These are phyloP conservation scores for Colletotrichum ledebouriae DNA, from an alignment of 2,329 filamentous ascomycete genomes.

Conservation along the genomic window DNA sequence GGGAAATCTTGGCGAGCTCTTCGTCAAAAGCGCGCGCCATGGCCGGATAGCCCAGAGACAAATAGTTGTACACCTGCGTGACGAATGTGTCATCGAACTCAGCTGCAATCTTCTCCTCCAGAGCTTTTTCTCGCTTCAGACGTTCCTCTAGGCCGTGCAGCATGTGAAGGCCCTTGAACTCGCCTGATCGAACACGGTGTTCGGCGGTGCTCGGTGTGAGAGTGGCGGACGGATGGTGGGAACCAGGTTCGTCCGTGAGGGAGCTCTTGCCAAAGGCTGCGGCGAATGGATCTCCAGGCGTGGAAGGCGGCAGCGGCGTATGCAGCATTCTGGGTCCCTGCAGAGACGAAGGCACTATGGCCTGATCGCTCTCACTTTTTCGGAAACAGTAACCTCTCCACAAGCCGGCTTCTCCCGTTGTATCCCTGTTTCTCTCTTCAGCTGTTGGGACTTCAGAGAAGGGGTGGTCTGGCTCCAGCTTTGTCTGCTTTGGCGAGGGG, in stretches of 20 bases:
- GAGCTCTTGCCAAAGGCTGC: conserved; percentile 55
- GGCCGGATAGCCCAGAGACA: conserved; percentile 91
- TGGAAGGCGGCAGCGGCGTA: conserved; percentile 61
- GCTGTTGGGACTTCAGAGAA: conserved; percentile 61
- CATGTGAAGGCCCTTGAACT: conserved; percentile 62
- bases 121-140: conserved; percentile 63
- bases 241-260: conserved; percentile 57
- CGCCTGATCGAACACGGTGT: conserved; percentile 48
- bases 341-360: conserved; percentile 58
- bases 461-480: conserved; percentile 83
- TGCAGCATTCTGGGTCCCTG: conserved; percentile 63
- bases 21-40: conserved; percentile 86
- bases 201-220: conserved; percentile 45
- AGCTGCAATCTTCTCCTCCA: conserved; percentile 65
- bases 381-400: conserved; percentile 81
- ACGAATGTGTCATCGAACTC: conserved; percentile 90
- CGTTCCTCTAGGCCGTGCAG: conserved; percentile 66
- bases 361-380: conserved; percentile 50
- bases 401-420: conserved; percentile 73
- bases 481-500: conserved; percentile 84
- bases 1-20: conserved; percentile 86
- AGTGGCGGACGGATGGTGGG: conserved; percentile 46
- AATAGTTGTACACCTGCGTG: conserved; percentile 97
- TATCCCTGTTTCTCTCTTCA: conserved; percentile 66
- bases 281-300: conserved; percentile 59